Conservation (phyloP, 345 rosid species). For the Euphorbia peplus region DNA sequence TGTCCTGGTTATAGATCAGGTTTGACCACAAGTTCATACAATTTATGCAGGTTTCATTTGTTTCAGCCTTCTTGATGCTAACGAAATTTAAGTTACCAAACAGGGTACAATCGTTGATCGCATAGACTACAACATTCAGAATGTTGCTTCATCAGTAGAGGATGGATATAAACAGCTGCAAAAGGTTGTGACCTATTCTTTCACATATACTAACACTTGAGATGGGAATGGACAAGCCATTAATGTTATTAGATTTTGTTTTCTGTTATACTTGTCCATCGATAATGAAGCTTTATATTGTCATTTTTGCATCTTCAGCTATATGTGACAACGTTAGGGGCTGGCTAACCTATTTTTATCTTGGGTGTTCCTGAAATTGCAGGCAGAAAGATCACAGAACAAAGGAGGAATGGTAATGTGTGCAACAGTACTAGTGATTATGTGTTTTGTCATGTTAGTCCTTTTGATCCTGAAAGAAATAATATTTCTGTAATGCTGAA, state of each 20-base stretch:
- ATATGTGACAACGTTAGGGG: neutral
- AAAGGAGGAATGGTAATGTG: constrained; percentile 96
- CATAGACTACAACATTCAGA: constrained; percentile 89
- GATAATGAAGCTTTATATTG: no score
- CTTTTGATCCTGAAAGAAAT: constrained; percentile 79
- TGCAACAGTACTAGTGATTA: constrained; percentile 74
- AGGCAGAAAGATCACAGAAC: constrained; percentile 94
- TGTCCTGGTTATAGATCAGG: constrained; percentile 95
- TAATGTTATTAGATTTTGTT: neutral
- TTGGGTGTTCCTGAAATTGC: constrained; percentile 17
- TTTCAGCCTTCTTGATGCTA: neutral
- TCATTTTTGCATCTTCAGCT: neutral
- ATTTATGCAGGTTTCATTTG: neutral
- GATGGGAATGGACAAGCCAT: neutral
- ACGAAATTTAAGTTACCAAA: constrained; percentile 5
- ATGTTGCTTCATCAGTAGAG: constrained; percentile 75
- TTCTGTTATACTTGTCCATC: neutral
- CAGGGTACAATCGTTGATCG: constrained; percentile 97
- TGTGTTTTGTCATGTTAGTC: constrained; percentile 87
- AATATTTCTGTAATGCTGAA: constrained; percentile 39
- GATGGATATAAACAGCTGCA: constrained; percentile 92
- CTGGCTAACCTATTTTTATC: neutral
- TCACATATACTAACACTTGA: neutral
- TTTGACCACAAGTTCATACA: constrained; percentile 18
- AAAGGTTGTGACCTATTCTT: constrained; percentile 47